Percentiles rank a stretch among this genome's conserved stretches.
Evolutionary conservation across 805 yeast genomes (phyloP).

Genomic region (Hanseniaspora thailandica): DNA sequence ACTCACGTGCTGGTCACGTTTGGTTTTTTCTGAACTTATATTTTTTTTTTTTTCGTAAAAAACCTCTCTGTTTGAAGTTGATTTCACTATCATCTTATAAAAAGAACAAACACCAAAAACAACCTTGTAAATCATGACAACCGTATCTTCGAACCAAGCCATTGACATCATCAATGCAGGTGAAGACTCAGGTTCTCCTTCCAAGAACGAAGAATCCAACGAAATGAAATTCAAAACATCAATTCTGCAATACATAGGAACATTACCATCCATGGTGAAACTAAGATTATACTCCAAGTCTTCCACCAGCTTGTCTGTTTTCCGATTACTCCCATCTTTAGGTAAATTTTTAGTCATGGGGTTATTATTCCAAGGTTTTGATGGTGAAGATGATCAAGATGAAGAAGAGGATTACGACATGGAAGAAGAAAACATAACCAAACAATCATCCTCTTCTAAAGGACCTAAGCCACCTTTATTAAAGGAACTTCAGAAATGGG

Average conservation of each 20-base stretch:
- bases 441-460: background rate
- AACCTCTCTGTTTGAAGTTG: too few species aligned
- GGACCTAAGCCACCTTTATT: conserved; percentile 1
- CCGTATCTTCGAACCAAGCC: background rate
- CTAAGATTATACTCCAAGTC: conserved; percentile 73
- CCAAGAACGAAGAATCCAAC: conserved; percentile 1
- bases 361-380: conserved; percentile 69
- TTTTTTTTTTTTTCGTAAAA: too few species aligned
- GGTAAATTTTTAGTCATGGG: conserved; percentile 84
- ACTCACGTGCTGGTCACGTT: too few species aligned
- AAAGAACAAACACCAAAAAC: background rate
- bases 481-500: conserved; percentile 22
- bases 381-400: conserved; percentile 47
- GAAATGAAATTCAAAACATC: conserved; percentile 46
- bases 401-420: conserved; percentile 37
- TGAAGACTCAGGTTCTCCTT: background rate
- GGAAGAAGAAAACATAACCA: conserved; percentile 4
- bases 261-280: conserved; percentile 78
- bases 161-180: conserved; percentile 3
- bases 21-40: too few species aligned
- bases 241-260: conserved; percentile 81
- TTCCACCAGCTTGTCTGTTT: conserved; percentile 90
- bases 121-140: background rate
- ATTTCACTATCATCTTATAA: too few species aligned
- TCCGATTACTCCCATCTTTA: conserved; percentile 72